Evolutionary conservation across 2,329 filamentous ascomycete species (phyloP).

Genomic region (Hypoxylon sp.): DNA sequence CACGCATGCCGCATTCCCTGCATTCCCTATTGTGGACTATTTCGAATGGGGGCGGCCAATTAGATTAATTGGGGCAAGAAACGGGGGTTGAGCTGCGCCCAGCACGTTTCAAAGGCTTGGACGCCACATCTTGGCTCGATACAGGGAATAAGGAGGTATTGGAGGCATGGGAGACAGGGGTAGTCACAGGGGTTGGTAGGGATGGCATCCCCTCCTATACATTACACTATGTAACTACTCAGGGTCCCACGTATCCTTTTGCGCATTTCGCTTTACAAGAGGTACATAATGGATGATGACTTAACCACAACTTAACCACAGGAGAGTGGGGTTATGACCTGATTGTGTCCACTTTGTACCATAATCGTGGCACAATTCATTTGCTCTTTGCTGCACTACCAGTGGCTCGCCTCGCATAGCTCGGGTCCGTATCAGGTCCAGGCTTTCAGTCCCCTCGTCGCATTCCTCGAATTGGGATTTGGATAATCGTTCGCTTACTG

Average conservation of each 20-base stretch:
- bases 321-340: slow-evolving; percentile 25
- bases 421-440: slow-evolving; percentile 19
- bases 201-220: slow-evolving; percentile 3
- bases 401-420: slow-evolving; percentile 14
- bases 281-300: neutral
- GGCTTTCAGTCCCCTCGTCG: slow-evolving; percentile 23
- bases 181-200: neutral
- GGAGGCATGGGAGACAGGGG: neutral
- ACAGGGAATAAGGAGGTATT: too few relatives aligned
- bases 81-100: slow-evolving; percentile 22
- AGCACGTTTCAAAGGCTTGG: slow-evolving; percentile 35
- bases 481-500: slow-evolving; percentile 41
- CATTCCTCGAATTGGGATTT: slow-evolving; percentile 40
- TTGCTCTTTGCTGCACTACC: slow-evolving; percentile 17
- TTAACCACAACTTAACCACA: slow-evolving; percentile 15
- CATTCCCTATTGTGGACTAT: slow-evolving; percentile 24
- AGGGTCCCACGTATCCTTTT: neutral
- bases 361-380: slow-evolving; percentile 33
- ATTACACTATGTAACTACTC: neutral
- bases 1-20: slow-evolving; percentile 34
- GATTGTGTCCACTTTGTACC: slow-evolving; percentile 12
- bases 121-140: slow-evolving; percentile 36
- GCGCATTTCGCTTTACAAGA: neutral
- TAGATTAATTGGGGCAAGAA: slow-evolving; percentile 9
- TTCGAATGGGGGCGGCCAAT: slow-evolving; percentile 16